Evolutionary conservation across 179 eudicot genomes (phyloP).

Genomic region (Pouteria campechiana): DNA sequence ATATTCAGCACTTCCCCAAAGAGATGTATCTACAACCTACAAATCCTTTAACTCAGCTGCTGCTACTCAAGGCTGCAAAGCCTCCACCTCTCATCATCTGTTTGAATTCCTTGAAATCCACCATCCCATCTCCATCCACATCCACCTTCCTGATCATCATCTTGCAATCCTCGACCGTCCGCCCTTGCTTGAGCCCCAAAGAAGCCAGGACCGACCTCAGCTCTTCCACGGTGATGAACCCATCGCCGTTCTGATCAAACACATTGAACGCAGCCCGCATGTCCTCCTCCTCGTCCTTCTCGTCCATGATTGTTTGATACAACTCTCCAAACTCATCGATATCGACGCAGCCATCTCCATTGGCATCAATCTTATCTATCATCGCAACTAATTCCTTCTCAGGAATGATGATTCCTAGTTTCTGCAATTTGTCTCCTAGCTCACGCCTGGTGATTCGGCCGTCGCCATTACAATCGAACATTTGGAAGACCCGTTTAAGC

Average conservation of each 20-base stretch:
- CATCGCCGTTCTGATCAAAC: constrained; percentile 75
- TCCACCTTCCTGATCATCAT: constrained; percentile 71
- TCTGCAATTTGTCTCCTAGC: constrained; percentile 43
- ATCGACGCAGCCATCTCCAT: constrained; percentile 61
- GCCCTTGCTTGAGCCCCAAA: constrained; percentile 59
- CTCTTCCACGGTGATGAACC: constrained; percentile 72
- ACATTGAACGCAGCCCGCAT: constrained; percentile 76
- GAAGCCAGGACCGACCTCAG: constrained; percentile 49
- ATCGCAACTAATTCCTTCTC: constrained; percentile 41
- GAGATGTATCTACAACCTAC: no score
- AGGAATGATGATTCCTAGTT: constrained; percentile 50
- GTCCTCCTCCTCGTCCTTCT: constrained; percentile 61
- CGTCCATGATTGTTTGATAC: constrained; percentile 49
- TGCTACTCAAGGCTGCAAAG: constrained; percentile 40
- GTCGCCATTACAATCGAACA: constrained; percentile 68
- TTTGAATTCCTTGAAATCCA: constrained; percentile 58
- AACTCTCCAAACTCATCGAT: constrained; percentile 56
- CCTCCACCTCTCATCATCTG: constrained; percentile 83
- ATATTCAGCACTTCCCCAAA: no score
- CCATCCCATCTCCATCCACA: constrained; percentile 78
- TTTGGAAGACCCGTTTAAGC: constrained; percentile 52
- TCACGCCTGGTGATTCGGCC: constrained; percentile 52
- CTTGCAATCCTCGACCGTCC: constrained; percentile 57
- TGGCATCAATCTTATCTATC: constrained; percentile 57
- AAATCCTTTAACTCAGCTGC: background rate